phyloP scores from a whole-genome alignment of 1,139 yeast species.

The Candida sp. region DNA sequence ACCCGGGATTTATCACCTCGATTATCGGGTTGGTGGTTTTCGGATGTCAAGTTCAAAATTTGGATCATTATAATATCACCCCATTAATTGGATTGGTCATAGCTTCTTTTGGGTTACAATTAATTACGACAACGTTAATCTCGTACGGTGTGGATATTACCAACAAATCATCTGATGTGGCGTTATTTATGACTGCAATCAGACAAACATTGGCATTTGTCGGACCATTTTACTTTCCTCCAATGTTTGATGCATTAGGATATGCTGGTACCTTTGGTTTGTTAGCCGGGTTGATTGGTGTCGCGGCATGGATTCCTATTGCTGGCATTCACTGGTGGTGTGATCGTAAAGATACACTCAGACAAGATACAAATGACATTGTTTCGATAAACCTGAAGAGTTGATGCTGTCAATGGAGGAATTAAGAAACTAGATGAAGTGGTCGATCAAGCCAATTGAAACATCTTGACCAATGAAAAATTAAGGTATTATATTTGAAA shows the following conservation, averaged over 20 bases:
- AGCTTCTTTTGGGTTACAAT: constrained; percentile 15
- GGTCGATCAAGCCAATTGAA: too few species aligned
- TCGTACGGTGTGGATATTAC: constrained; percentile 14
- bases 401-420: neutral
- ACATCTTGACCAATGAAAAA: too few species aligned
- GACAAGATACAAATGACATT: neutral
- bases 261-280: constrained; percentile 13
- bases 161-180: constrained; percentile 12
- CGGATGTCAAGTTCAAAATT: constrained; percentile 12
- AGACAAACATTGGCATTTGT: constrained; percentile 16
- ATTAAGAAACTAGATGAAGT: too few species aligned
- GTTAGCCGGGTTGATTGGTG: constrained; percentile 13
- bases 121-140: constrained; percentile 15
- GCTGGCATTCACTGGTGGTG: constrained; percentile 5
- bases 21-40: constrained; percentile 14
- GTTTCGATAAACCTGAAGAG: neutral
- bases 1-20: constrained; percentile 14
- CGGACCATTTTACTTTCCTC: constrained; percentile 19
- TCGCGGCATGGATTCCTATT: constrained; percentile 9
- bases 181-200: constrained; percentile 14
- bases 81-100: constrained; percentile 16
- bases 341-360: neutral
- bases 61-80: constrained; percentile 12
- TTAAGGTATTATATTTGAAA: too few species aligned
- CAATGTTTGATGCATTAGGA: constrained; percentile 13